These are phyloP conservation scores for Parmelia sp. DNA, from an alignment of 495 filamentous ascomycete genomes.

Conservation along the genomic window DNA sequence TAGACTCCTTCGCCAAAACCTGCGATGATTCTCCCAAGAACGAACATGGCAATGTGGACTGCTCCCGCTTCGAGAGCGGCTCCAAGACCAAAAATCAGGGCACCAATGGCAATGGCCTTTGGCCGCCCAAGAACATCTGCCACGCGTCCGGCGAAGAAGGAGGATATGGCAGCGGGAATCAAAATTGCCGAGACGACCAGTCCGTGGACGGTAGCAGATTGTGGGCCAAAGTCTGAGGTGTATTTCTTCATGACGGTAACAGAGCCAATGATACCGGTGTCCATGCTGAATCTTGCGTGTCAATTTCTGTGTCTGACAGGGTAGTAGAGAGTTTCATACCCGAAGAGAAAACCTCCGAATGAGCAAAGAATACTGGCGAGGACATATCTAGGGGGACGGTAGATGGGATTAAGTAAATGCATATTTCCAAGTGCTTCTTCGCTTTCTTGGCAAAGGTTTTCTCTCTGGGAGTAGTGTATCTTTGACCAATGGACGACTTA, in stretches of 20 bases:
- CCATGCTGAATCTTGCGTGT: constrained; percentile 32
- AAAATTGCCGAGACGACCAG: constrained; percentile 55
- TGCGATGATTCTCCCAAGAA: neutral
- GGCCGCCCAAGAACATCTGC: constrained; percentile 54
- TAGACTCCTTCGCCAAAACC: neutral
- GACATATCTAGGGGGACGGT: neutral
- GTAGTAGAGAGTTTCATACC: neutral
- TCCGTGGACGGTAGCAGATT: constrained; percentile 31
- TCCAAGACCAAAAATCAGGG: neutral
- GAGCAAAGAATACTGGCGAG: constrained; percentile 1
- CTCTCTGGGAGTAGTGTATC: too few species aligned
- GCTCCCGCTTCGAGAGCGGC: neutral
- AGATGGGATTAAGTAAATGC: neutral
- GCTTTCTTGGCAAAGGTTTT: too few species aligned
- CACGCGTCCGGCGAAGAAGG: constrained; percentile 54
- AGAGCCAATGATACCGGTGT: constrained; percentile 60
- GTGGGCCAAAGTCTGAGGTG: constrained; percentile 40
- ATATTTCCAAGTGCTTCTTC: too few species aligned
- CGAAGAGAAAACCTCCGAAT: neutral
- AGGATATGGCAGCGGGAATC: constrained; percentile 54
- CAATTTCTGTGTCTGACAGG: neutral
- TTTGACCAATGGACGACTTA: too few species aligned
- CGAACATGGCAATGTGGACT: neutral
- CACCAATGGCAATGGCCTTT: neutral
- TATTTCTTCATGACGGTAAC: constrained; percentile 56